A percentile compares a stretch with the other conserved stretches of the same genome.
Evolutionary conservation across 1,284 basidiomycete genomes (phyloP).

Genomic region (Trametes polyzona): DNA sequence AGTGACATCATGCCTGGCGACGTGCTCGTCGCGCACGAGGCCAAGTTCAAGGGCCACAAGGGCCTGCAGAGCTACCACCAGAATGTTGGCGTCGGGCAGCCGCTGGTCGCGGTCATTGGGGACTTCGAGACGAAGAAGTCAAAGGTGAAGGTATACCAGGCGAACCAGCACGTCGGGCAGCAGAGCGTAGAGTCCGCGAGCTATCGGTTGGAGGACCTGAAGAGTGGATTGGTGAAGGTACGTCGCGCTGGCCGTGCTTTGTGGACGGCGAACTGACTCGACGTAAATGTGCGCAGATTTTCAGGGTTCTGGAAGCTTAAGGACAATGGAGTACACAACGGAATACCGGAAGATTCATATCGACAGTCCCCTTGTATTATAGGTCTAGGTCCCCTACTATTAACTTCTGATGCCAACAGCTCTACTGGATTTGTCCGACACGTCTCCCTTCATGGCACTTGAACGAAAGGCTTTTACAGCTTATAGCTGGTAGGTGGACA

Average conservation of each 20-base stretch:
- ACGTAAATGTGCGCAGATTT: constrained; percentile 24
- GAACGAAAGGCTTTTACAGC: no score
- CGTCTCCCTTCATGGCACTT: no score
- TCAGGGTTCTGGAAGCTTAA: constrained; percentile 35
- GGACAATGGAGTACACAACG: background rate
- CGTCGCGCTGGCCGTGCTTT: background rate
- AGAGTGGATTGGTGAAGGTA: constrained; percentile 81
- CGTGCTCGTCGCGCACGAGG: constrained; percentile 75
- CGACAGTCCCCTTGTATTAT: background rate
- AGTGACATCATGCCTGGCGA: constrained; percentile 90
- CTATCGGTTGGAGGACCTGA: constrained; percentile 88
- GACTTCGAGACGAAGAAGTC: constrained; percentile 87
- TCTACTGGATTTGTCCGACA: background rate
- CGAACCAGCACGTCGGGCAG: constrained; percentile 77
- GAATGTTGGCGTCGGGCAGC: constrained; percentile 60
- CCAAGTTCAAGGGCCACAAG: constrained; percentile 88
- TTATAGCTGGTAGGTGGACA: no score
- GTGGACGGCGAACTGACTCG: background rate
- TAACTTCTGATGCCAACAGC: background rate
- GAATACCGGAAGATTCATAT: constrained; percentile 8
- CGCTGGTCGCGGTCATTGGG: constrained; percentile 74
- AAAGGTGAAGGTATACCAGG: constrained; percentile 84
- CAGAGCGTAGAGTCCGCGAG: constrained; percentile 82
- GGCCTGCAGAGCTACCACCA: constrained; percentile 74
- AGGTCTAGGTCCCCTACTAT: no score